phyloP scores from a whole-genome alignment of 768 basidiomycete species.

The Serpula lacrymans region DNA sequence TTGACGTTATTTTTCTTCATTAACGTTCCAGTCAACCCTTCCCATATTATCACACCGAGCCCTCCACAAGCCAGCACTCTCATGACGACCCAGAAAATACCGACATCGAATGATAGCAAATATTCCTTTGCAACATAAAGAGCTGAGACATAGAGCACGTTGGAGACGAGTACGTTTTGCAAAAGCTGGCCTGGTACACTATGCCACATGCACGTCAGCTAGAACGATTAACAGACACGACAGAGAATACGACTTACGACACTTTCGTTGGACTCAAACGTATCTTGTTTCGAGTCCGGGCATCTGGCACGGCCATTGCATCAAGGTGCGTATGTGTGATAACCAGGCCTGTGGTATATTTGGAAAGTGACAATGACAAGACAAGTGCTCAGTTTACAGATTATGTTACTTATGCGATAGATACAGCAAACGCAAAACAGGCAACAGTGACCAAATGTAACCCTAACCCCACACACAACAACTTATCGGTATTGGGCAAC shows the following conservation, averaged over 20 bases:
- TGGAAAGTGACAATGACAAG: slow-evolving; percentile 2
- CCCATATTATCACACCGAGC: slow-evolving; percentile 62
- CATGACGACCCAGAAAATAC: slow-evolving; percentile 75
- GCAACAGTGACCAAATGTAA: neutral
- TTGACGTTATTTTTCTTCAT: slow-evolving; percentile 47
- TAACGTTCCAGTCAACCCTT: slow-evolving; percentile 49
- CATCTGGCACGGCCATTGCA: slow-evolving; percentile 62
- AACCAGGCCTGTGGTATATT: neutral
- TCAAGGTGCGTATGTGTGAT: neutral
- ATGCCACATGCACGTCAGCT: slow-evolving; percentile 8
- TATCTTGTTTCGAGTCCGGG: slow-evolving; percentile 62
- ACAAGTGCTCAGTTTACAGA: neutral
- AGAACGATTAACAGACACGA: slow-evolving; percentile 7
- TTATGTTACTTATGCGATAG: neutral
- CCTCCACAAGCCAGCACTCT: slow-evolving; percentile 70
- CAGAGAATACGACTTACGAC: slow-evolving; percentile 40
- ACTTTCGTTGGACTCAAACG: slow-evolving; percentile 54
- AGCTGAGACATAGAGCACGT: slow-evolving; percentile 60
- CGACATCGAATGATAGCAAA: slow-evolving; percentile 62
- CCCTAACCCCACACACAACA: slow-evolving; percentile 3
- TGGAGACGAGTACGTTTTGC: slow-evolving; percentile 55
- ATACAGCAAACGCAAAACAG: neutral
- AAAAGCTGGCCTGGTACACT: slow-evolving; percentile 54
- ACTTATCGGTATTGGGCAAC: slow-evolving; percentile 39
- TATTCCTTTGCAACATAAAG: slow-evolving; percentile 65